These are phyloP conservation scores for Neoascochyta sp. DNA, from an alignment of 2,329 filamentous ascomycete genomes.

Conservation along the genomic window DNA sequence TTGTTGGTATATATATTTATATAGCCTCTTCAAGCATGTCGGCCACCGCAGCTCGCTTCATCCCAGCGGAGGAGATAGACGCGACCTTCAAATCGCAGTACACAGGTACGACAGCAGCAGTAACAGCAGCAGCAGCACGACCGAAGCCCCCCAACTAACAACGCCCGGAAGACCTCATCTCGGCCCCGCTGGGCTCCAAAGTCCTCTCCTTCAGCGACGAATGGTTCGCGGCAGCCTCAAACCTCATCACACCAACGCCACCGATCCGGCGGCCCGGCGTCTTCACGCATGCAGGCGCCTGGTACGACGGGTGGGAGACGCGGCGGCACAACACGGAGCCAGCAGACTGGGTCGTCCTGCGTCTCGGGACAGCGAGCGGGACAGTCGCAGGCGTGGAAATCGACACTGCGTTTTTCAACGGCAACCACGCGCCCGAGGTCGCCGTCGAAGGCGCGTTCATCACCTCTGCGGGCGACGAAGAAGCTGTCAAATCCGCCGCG, in stretches of 20 bases:
- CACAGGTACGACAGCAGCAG: too few relatives aligned
- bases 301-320: constrained; percentile 65
- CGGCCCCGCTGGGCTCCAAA: constrained; percentile 49
- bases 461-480: constrained; percentile 52
- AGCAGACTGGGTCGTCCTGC: constrained; percentile 59
- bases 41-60: constrained; percentile 27
- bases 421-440: constrained; percentile 76
- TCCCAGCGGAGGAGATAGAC: constrained; percentile 52
- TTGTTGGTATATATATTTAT: too few relatives aligned
- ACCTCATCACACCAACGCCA: constrained; percentile 56
- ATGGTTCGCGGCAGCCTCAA: constrained; percentile 58
- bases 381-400: constrained; percentile 71
- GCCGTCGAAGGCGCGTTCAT: constrained; percentile 71
- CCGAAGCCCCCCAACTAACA: constrained; percentile 2
- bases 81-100: constrained; percentile 54
- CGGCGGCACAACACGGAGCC: constrained; percentile 56
- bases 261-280: constrained; percentile 56
- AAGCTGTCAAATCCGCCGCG: constrained; percentile 51
- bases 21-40: too few relatives aligned
- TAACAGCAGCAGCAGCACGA: too few relatives aligned
- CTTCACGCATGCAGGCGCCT: constrained; percentile 58
- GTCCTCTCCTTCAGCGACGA: constrained; percentile 58
- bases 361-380: constrained; percentile 62
- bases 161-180: constrained; percentile 49
- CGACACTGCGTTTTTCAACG: constrained; percentile 77